Percentiles rank a stretch among this genome's conserved stretches.
These are phyloP conservation scores for Leccinellum luteum DNA, from an alignment of 768 basidiomycete species.

Conservation along the genomic window DNA sequence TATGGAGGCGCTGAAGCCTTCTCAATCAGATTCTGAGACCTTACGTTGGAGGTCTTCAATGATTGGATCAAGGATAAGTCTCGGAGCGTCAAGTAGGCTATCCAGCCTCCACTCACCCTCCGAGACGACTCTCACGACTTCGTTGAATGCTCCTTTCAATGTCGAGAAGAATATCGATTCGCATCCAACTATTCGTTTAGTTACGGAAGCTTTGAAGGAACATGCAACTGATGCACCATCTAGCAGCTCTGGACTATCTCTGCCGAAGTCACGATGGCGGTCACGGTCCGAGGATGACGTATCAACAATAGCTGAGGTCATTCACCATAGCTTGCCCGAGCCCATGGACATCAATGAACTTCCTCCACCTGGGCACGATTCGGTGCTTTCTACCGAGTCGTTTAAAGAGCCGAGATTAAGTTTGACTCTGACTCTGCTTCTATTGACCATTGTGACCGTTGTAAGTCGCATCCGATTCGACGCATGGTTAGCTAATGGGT, in stretches of 20 bases:
- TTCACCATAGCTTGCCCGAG: conserved; percentile 8
- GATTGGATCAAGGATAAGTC: conserved; percentile 10
- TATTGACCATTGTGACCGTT: conserved; percentile 59
- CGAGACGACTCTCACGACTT: conserved; percentile 23
- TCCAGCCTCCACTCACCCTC: conserved; percentile 23
- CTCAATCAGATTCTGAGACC: conserved; percentile 21
- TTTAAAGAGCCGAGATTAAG: conserved; percentile 58
- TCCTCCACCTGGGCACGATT: conserved; percentile 16
- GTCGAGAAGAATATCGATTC: conserved; percentile 8
- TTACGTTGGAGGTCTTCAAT: conserved; percentile 13
- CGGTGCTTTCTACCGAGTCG: conserved; percentile 13
- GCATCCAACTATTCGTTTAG: conserved; percentile 25
- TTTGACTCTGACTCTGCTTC: conserved; percentile 50
- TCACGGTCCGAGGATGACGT: conserved; percentile 16
- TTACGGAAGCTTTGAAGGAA: conserved; percentile 13
- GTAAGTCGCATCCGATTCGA: conserved; percentile 38
- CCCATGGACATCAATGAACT: conserved; percentile 8
- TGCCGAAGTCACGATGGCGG: conserved; percentile 9
- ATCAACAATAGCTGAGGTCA: conserved; percentile 2
- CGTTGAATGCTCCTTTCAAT: conserved; percentile 2
- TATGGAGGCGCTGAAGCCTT: conserved; percentile 16
- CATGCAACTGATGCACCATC: not conserved
- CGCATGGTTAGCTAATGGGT: not conserved
- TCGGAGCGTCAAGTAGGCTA: conserved; percentile 6
- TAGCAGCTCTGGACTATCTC: conserved; percentile 5